These are phyloP conservation scores for Acacia confusa DNA, from an alignment of 306 rosid genomes.

Conservation along the genomic window DNA sequence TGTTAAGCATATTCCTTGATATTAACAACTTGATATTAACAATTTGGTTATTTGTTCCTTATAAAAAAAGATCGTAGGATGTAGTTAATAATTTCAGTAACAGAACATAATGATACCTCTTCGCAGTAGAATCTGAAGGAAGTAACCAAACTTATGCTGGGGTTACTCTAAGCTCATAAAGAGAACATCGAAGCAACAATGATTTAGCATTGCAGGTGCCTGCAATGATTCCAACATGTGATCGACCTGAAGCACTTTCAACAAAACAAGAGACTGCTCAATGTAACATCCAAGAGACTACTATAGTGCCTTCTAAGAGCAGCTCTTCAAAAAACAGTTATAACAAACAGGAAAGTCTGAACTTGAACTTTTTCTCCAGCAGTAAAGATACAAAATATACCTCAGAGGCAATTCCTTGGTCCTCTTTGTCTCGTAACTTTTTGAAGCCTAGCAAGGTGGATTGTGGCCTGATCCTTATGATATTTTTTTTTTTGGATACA, in stretches of 20 bases:
- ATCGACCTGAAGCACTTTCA: slow-evolving; percentile 49
- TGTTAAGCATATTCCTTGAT: not conserved
- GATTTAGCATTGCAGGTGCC: slow-evolving; percentile 49
- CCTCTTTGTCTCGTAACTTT: slow-evolving; percentile 69
- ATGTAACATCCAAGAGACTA: slow-evolving; percentile 45
- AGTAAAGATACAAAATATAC: slow-evolving; percentile 43
- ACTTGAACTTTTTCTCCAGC: slow-evolving; percentile 46
- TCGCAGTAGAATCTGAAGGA: slow-evolving; percentile 2
- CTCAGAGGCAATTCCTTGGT: slow-evolving; percentile 58
- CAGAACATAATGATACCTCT: not conserved
- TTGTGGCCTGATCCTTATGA: not conserved
- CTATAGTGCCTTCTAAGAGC: slow-evolving; percentile 37
- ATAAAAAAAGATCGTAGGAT: not conserved
- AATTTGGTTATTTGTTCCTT: not conserved
- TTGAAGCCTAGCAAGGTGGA: slow-evolving; percentile 75
- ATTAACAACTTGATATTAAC: too few relatives aligned
- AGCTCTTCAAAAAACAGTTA: slow-evolving; percentile 43
- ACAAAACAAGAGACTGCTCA: slow-evolving; percentile 48
- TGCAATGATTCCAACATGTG: slow-evolving; percentile 33
- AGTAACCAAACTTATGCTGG: not conserved
- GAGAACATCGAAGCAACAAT: slow-evolving; percentile 19
- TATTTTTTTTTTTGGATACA: too few relatives aligned
- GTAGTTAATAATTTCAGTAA: not conserved
- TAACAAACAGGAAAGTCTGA: slow-evolving; percentile 60
- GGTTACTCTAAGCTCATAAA: not conserved